phyloP scores from a whole-genome alignment of 306 rosid species.

The Quercus aquifolioides region DNA sequence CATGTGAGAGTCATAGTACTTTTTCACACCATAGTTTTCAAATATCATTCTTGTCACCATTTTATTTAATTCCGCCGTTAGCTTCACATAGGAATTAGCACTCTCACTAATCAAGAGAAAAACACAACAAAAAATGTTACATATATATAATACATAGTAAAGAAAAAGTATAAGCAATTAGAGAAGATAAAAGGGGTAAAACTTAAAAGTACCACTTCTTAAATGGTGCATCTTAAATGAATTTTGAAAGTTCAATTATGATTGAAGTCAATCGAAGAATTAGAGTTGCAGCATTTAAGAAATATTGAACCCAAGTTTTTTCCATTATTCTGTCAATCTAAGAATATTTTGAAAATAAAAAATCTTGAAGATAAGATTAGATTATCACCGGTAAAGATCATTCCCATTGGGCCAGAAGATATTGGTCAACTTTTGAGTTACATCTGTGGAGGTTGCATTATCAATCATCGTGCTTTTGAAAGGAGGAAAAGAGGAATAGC shows the following conservation, averaged over 20 bases:
- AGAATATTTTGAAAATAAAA: too few species aligned
- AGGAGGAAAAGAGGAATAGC: not conserved
- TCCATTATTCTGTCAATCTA: too few species aligned
- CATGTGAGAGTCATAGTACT: not conserved
- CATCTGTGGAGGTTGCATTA: not conserved
- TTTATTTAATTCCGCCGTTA: constrained; percentile 1
- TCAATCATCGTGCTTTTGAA: constrained; percentile 12
- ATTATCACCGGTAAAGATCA: not conserved
- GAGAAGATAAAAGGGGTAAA: too few species aligned
- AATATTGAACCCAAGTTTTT: too few species aligned
- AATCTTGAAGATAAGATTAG: too few species aligned
- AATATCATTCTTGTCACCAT: constrained; percentile 20
- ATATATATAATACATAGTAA: too few species aligned
- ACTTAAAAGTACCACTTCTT: too few species aligned
- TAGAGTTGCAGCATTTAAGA: too few species aligned
- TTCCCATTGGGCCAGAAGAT: constrained; percentile 18
- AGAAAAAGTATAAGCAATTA: not conserved
- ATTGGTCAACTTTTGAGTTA: not conserved
- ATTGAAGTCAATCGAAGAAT: too few species aligned
- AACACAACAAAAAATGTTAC: not conserved
- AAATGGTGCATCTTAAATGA: too few species aligned
- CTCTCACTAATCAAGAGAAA: constrained; percentile 4
- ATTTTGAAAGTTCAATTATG: too few species aligned
- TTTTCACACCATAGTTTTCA: constrained; percentile 9
- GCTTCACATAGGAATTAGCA: not conserved